Evolutionary conservation across 108 stramenopile genomes (phyloP), one percentile per base, ranked within the genome.

Genomic region (Chaetoceros tenuissimus): DNA sequence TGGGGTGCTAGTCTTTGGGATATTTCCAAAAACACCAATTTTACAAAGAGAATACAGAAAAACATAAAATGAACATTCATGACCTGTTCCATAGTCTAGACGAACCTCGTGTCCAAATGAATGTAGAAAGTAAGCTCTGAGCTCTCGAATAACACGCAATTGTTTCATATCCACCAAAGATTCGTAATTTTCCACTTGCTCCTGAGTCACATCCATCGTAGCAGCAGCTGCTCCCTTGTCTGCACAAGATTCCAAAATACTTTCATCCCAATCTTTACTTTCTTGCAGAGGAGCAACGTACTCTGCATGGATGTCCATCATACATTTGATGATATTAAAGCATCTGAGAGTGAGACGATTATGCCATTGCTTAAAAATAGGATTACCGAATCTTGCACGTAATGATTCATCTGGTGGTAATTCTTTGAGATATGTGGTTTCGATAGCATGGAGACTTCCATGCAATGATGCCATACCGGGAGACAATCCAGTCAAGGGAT

Each of bases 51-150:
- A 68, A 48, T 78, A 74, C 23, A 97, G 57, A 48, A 92, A 87
- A 2, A 97, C 84, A 18, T 84, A 55, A 69, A 97, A 96, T 34
- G 87, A 89, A n/a, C 71, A 85, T 62, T 97, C 96, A 61, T 97
- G 96, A 16, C 96, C 96, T 23, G 96, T 97, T 8, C 96, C 96
- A 67, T 93, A 97, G 62, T 97, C 96, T 26, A 96, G 74, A 29
- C 95, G 81, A 46, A 74, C 72, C 2, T 85, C 75, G 66, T 96
- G 89, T 10, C 94, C 96, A 72, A 97, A 97, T 0, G 92, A 71
- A 57, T 77, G 73, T 56, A 79, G 73, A 10, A 97, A 60, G 61
- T 97, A 97, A 1, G 89, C 73, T 19, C 59, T 57, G 25, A 95
- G 59, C 62, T 97, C 92, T 1, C 51, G 46, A 21, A 84, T 77